A percentile compares a stretch with the other conserved stretches of the same genome.
These are phyloP conservation scores for Podospora tetraspora DNA, from an alignment of 495 filamentous ascomycete genomes.

Conservation along the genomic window DNA sequence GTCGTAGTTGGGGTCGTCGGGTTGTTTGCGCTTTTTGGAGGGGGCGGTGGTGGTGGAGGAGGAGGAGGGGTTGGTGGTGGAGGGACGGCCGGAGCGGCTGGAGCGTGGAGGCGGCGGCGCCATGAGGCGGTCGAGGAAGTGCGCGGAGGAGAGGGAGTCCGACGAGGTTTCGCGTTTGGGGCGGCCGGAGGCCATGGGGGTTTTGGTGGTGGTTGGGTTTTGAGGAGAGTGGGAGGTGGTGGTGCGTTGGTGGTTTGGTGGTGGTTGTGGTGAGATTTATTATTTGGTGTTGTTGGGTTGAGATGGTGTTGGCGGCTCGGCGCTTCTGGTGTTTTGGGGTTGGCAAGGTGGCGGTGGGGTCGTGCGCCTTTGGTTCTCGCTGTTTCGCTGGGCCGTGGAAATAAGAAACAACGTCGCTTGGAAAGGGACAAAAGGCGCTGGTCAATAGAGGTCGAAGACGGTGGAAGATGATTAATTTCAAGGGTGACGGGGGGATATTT, in stretches of 20 bases:
- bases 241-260: too few species aligned
- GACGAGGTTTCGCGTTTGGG: neutral
- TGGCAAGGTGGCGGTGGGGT: neutral
- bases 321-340: neutral
- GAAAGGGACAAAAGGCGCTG: neutral
- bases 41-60: neutral
- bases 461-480: neutral
- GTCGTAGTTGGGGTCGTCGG: neutral
- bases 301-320: neutral
- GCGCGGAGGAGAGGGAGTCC: neutral
- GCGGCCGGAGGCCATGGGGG: neutral
- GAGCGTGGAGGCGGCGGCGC: neutral
- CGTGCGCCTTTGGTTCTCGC: neutral
- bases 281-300: neutral
- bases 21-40: neutral
- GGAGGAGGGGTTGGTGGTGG: neutral
- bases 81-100: neutral
- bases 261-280: neutral
- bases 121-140: neutral
- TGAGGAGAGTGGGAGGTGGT: neutral
- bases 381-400: neutral
- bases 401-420: neutral
- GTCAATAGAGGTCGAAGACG: neutral
- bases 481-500: neutral
- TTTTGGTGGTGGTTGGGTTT: neutral